Conservation (phyloP, 148 eudicot genomes). For the Spergularia marina region DNA sequence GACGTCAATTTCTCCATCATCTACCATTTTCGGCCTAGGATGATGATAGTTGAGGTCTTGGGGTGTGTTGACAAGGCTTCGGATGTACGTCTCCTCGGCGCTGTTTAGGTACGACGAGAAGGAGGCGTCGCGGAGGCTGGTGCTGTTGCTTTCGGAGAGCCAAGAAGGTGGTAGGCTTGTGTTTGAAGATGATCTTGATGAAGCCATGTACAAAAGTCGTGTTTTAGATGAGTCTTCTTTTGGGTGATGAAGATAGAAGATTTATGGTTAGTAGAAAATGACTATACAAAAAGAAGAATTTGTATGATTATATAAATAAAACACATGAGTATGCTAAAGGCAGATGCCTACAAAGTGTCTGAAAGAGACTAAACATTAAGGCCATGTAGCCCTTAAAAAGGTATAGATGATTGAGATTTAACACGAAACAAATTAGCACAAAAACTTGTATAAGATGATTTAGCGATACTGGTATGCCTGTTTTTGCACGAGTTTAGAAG, state of each 20-base stretch:
- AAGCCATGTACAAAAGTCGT: constrained; percentile 25
- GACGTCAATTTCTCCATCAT: constrained; percentile 57
- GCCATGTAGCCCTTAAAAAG: not conserved
- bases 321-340: not conserved
- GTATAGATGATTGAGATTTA: not conserved
- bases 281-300: constrained; percentile 15
- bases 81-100: constrained; percentile 37
- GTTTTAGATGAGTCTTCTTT: constrained; percentile 9
- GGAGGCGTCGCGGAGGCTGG: constrained; percentile 40
- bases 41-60: constrained; percentile 11
- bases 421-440: not conserved
- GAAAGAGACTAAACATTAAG: constrained; percentile 28
- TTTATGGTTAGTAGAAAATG: constrained; percentile 12
- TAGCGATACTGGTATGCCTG: too few species aligned
- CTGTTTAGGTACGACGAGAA: constrained; percentile 52
- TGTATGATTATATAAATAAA: constrained; percentile 9
- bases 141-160: constrained; percentile 24
- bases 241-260: constrained; percentile 14
- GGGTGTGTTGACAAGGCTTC: constrained; percentile 28
- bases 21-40: constrained; percentile 26
- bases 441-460: not conserved
- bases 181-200: constrained; percentile 33
- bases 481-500: too few species aligned
- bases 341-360: constrained; percentile 20
- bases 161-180: constrained; percentile 25